Percentiles rank a stretch among this genome's conserved stretches.
Evolutionary conservation across 1,284 basidiomycete species (phyloP).

Genomic region (Wolfiporia cocos): DNA sequence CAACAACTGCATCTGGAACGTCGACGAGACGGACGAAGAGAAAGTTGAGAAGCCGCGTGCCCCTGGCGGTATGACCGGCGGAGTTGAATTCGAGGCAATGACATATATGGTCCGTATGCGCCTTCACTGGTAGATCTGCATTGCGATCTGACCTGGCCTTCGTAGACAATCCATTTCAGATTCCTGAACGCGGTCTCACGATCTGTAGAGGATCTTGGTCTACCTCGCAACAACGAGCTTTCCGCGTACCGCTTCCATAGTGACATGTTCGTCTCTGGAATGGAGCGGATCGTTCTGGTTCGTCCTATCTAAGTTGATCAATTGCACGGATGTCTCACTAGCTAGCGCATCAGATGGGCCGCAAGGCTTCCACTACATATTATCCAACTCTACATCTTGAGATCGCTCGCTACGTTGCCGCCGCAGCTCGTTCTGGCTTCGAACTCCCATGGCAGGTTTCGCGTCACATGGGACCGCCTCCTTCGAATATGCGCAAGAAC

Average conservation of each 20-base stretch:
- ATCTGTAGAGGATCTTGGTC: conserved; percentile 53
- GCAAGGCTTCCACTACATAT: conserved; percentile 89
- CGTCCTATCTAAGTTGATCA: conserved; percentile 12
- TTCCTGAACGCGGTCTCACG: conserved; percentile 75
- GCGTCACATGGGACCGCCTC: conserved; percentile 65
- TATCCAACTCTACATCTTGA: conserved; percentile 92
- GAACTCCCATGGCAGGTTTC: conserved; percentile 74
- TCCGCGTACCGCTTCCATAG: conserved; percentile 78
- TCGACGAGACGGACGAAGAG: conserved; percentile 76
- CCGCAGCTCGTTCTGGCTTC: conserved; percentile 55
- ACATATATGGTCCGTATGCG: conserved; percentile 74
- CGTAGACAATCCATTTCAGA: conserved; percentile 78
- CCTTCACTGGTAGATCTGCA: no score
- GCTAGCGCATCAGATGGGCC: conserved; percentile 58
- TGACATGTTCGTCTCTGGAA: conserved; percentile 82
- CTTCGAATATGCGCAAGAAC: conserved; percentile 44
- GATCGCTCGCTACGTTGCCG: conserved; percentile 75
- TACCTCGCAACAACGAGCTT: conserved; percentile 60
- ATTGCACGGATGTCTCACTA: not conserved
- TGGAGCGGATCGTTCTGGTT: conserved; percentile 79
- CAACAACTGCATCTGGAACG: conserved; percentile 85
- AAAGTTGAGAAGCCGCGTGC: conserved; percentile 89
- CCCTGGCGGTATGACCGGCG: conserved; percentile 96
- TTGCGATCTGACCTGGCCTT: not conserved
- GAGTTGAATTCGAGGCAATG: conserved; percentile 98